phyloP scores from a whole-genome alignment of 108 stramenopile species.

The Aureococcus anophagefferens region DNA sequence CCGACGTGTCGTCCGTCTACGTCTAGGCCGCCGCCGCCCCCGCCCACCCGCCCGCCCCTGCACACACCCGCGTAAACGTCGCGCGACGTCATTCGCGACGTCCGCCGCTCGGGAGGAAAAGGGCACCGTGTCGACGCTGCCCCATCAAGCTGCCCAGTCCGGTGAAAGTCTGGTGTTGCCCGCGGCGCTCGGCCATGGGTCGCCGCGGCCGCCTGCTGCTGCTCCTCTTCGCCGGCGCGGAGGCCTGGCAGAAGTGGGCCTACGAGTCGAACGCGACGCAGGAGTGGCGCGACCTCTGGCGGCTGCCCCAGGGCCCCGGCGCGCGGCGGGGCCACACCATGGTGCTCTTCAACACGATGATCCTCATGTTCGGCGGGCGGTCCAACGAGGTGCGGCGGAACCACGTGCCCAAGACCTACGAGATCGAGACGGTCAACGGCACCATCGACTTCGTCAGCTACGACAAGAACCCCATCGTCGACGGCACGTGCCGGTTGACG shows the following conservation, averaged over 20 bases:
- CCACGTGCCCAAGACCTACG: slow-evolving; percentile 49
- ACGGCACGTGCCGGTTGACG: slow-evolving; percentile 12
- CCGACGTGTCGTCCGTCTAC: too few relatives aligned
- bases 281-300: slow-evolving; percentile 38
- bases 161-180: too few relatives aligned
- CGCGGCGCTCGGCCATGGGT: too few relatives aligned
- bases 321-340: slow-evolving; percentile 42
- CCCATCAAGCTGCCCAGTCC: too few relatives aligned
- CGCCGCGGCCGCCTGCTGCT: too few relatives aligned
- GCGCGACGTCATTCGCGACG: too few relatives aligned
- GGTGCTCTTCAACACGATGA: slow-evolving; percentile 33
- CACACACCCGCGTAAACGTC: too few relatives aligned
- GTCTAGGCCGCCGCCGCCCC: too few relatives aligned
- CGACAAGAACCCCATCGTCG: slow-evolving; percentile 45
- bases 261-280: slow-evolving; percentile 22
- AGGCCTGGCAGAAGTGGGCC: slow-evolving; percentile 39
- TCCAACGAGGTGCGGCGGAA: slow-evolving; percentile 39
- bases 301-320: slow-evolving; percentile 24
- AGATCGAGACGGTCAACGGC: slow-evolving; percentile 43
- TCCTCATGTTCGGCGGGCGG: slow-evolving; percentile 56
- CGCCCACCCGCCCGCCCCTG: too few relatives aligned
- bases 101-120: too few relatives aligned
- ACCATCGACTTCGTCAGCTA: slow-evolving; percentile 57
- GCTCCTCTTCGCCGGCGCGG: not conserved
- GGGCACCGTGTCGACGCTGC: too few relatives aligned